A percentile compares a stretch with the other conserved stretches of the same genome.
Evolutionary conservation across 2,329 filamentous ascomycete species (phyloP).

Genomic region (Trichoderma citrinoviride): DNA sequence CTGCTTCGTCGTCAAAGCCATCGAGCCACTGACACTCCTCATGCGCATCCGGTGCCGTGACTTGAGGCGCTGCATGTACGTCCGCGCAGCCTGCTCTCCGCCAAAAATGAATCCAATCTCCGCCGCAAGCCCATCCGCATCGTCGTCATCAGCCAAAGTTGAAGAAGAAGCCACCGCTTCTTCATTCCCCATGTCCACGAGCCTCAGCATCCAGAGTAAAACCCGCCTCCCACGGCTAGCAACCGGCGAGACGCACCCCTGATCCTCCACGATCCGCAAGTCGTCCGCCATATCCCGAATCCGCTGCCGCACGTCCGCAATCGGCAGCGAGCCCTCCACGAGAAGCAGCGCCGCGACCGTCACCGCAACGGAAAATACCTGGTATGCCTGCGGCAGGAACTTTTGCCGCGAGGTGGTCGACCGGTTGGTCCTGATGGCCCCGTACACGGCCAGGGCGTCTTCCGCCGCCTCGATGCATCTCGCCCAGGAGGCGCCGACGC

Average conservation of each 20-base stretch:
- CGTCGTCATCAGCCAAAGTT: too few relatives aligned
- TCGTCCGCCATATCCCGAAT: constrained; percentile 22
- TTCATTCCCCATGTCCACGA: constrained; percentile 10
- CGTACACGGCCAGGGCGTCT: constrained; percentile 20
- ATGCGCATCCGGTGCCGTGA: not conserved
- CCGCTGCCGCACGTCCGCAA: constrained; percentile 18
- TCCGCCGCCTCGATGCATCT: constrained; percentile 23
- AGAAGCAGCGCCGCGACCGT: constrained; percentile 22
- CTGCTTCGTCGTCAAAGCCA: not conserved
- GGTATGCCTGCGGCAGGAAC: constrained; percentile 22
- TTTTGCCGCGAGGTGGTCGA: constrained; percentile 21
- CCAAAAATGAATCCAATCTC: constrained; percentile 21
- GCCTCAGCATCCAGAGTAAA: constrained; percentile 18
- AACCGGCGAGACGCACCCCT: constrained; percentile 19
- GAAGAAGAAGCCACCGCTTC: not conserved
- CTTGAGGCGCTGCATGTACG: constrained; percentile 20
- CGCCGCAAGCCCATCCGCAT: constrained; percentile 10
- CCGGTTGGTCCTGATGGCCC: not conserved
- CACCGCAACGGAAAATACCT: constrained; percentile 23
- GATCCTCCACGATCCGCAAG: constrained; percentile 14
- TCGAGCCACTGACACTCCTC: not conserved
- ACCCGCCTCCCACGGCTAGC: constrained; percentile 21
- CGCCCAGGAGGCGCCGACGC: constrained; percentile 19
- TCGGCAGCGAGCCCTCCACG: constrained; percentile 23
- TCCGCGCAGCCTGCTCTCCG: constrained; percentile 18